Base-by-base conservation (phyloP, 495 filamentous ascomycete genomes). In the Penicillium macrosclerotiorum region DNA sequence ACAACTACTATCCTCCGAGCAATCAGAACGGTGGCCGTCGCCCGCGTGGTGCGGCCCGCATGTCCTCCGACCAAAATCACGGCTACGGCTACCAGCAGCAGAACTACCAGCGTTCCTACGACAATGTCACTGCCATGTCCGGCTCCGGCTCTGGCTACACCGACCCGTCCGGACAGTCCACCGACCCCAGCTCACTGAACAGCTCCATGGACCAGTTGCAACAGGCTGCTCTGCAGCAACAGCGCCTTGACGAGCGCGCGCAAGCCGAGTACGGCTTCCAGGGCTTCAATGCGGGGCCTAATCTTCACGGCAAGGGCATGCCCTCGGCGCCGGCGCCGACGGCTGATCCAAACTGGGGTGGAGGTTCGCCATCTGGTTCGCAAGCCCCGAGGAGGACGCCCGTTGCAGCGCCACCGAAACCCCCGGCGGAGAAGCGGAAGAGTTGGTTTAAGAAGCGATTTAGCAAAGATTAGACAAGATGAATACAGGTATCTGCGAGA, bases 171-270 rank as follows among this genome's bases (percentile, higher is more conserved):
- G 85, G 81, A n/a, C 88, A 90, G 59, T 85, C 83, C 32, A 94
- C 88, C 24, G 89, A 96, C 52, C 90, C 89, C 1, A 94, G 86
- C 63, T 93, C 88, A 47, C 82, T 94, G 47, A 94, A 95, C 67
- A 94, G 88, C 68, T 94, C 88, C 3, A 77, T 91, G 42, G 89
- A 95, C 51, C 83, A 87, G 38, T 67, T 82, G 18, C 76, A 80
- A 32, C 77, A 82, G 42, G 68, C 75, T 8, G 45, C 35, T 22
- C 70, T 80, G 39, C 62, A 66, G 29, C 54, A 61, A 54, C 63
- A 64, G 49, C 65, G 60, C 7, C 47, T 59, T 2, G 55, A 69
- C 3, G 78, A 83, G 56, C 68, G 66, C n/a, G 72, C 76, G 9
- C 59, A 71, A 4, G 71, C 67, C 22, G 80, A 84, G 36, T 83